These are phyloP conservation scores for Solanum chmielewskii DNA, from an alignment of 257 asterid species.

Conservation along the genomic window DNA sequence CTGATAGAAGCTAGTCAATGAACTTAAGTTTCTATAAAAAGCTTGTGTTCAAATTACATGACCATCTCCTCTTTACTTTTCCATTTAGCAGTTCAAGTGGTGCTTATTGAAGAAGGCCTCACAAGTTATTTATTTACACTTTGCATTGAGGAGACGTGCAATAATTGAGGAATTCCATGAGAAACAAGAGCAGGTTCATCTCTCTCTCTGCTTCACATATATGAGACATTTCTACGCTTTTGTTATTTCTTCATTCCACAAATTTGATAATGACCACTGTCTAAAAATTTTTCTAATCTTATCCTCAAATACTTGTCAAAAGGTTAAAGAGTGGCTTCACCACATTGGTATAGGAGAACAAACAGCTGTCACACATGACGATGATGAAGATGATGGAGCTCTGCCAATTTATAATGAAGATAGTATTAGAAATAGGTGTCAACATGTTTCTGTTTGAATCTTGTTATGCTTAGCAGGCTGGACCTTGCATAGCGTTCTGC, in stretches of 20 bases:
- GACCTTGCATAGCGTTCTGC: neutral
- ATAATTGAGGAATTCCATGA: conserved; percentile 77
- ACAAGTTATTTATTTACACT: conserved; percentile 78
- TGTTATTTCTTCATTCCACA: neutral
- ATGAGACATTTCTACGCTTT: neutral
- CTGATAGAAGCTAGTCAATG: neutral
- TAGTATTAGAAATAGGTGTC: conserved; percentile 52
- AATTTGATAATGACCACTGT: neutral
- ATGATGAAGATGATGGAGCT: conserved; percentile 84
- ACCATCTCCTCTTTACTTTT: neutral
- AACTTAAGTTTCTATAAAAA: neutral
- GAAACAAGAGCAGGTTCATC: conserved; percentile 90
- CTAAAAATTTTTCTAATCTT: neutral
- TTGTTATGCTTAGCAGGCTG: neutral
- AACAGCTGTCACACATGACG: conserved; percentile 56
- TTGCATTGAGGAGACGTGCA: conserved; percentile 77
- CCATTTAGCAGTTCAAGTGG: conserved; percentile 73
- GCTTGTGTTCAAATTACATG: neutral
- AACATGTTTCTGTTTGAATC: neutral
- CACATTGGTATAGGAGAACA: conserved; percentile 78
- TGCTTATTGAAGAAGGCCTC: conserved; percentile 75
- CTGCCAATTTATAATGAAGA: conserved; percentile 50
- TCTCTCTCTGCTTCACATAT: conserved; percentile 8
- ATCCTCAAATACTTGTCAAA: neutral
- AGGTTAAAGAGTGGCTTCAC: conserved; percentile 91